A percentile compares a stretch with the other conserved stretches of the same genome.
Conservation (phyloP, 1,139 yeast species). For the Ashbya aceris region DNA sequence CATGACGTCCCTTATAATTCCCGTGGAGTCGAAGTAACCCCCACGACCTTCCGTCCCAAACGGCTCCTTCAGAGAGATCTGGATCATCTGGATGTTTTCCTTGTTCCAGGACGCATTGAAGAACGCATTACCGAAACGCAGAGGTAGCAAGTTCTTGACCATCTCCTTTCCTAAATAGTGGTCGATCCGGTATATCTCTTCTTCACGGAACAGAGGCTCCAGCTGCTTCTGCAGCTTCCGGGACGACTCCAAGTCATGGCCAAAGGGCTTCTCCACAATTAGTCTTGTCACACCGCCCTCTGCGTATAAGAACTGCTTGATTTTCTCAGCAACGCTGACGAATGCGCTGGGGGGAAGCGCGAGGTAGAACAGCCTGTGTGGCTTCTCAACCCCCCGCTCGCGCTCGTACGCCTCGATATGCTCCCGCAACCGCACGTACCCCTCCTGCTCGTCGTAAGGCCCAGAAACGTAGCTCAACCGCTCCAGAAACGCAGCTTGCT, state of each 20-base stretch:
- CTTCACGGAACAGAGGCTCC: conserved; percentile 82
- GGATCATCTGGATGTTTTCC: conserved; percentile 67
- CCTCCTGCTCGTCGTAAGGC: conserved; percentile 70
- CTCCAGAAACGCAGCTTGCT: conserved; percentile 55
- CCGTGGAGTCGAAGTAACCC: conserved; percentile 91
- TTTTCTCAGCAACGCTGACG: conserved; percentile 62
- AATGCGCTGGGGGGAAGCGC: conserved; percentile 95
- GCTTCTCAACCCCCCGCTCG: conserved; percentile 35
- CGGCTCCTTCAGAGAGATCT: conserved; percentile 88
- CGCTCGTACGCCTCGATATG: conserved; percentile 53
- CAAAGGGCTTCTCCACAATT: conserved; percentile 95
- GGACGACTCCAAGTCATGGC: conserved; percentile 76
- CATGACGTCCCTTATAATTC: conserved; percentile 96
- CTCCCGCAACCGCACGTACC: conserved; percentile 49
- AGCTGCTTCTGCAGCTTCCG: conserved; percentile 66
- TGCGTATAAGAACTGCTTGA: conserved; percentile 65
- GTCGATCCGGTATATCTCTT: conserved; percentile 89
- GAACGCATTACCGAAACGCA: conserved; percentile 84
- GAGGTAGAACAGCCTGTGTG: conserved; percentile 76
- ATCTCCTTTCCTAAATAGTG: conserved; percentile 96
- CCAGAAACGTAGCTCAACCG: conserved; percentile 65
- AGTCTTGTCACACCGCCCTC: conserved; percentile 63
- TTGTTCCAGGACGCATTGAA: conserved; percentile 82
- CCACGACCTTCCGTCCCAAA: conserved; percentile 99
- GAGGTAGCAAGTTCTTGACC: conserved; percentile 85